Conservation (phyloP, 352 stramenopile genomes). For the Phytophthora podocarpi region DNA sequence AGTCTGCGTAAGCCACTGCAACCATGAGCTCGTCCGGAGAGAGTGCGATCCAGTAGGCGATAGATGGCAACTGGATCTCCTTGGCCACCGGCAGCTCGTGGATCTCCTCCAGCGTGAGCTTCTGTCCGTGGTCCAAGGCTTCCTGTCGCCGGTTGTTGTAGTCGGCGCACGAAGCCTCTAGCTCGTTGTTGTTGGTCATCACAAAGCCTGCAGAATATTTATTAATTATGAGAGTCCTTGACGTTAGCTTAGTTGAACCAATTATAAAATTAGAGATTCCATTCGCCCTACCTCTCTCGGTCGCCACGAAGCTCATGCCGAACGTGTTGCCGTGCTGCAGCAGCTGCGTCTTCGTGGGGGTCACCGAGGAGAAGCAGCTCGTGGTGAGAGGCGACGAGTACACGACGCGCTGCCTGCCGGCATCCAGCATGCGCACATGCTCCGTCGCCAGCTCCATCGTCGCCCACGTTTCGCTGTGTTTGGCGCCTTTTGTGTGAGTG, state of each 20-base stretch:
- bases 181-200: conserved; percentile 39
- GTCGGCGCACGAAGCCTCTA: conserved; percentile 41
- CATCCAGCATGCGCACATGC: conserved; percentile 80
- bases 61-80: conserved; percentile 43
- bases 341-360: conserved; percentile 53
- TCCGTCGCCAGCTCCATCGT: conserved; percentile 64
- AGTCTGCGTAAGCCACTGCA: conserved; percentile 54
- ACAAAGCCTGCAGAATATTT: conserved; percentile 41
- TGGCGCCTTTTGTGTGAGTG: conserved; percentile 13
- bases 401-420: conserved; percentile 52
- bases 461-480: conserved; percentile 4
- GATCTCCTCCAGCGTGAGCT: conserved; percentile 54
- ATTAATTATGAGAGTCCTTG: conserved; percentile 6
- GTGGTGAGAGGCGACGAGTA: conserved; percentile 41
- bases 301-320: conserved; percentile 58
- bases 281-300: conserved; percentile 35
- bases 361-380: conserved; percentile 33
- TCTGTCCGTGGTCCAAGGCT: conserved; percentile 62
- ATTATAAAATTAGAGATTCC: conserved; percentile 11
- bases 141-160: conserved; percentile 53
- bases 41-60: conserved; percentile 58
- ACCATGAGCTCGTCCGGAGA: conserved; percentile 56
- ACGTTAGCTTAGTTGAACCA: not conserved
- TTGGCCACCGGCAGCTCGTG: conserved; percentile 38
- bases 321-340: conserved; percentile 67